A percentile compares a stretch with the other conserved stretches of the same genome.
These are phyloP conservation scores for Abortiporus biennis DNA, from an alignment of 1,284 basidiomycete species.

Conservation along the genomic window DNA sequence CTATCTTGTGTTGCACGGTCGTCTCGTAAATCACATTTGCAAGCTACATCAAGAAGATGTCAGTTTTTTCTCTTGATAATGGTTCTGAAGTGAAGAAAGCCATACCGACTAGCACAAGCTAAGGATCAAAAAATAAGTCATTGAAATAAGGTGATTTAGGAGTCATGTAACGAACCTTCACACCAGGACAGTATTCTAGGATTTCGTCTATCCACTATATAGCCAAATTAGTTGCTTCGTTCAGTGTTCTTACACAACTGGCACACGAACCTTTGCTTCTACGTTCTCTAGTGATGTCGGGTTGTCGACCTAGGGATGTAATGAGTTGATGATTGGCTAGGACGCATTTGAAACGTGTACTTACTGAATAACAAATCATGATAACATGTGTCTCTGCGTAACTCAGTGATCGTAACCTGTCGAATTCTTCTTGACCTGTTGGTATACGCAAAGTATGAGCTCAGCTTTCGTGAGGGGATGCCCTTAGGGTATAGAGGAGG, in stretches of 20 bases:
- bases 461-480: too few species aligned
- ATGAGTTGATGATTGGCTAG: conserved; percentile 79
- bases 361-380: conserved; percentile 89
- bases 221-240: conserved; percentile 4
- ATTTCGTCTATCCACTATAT: conserved; percentile 85
- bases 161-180: conserved; percentile 57
- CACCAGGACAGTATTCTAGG: conserved; percentile 86
- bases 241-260: neutral
- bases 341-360: conserved; percentile 18
- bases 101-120: conserved; percentile 87
- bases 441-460: conserved; percentile 14
- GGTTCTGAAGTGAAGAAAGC: too few species aligned
- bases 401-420: conserved; percentile 82
- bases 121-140: conserved; percentile 8
- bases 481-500: too few species aligned
- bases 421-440: conserved; percentile 93
- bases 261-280: conserved; percentile 71
- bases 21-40: conserved; percentile 93
- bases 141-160: conserved; percentile 1
- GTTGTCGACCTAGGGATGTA: conserved; percentile 80
- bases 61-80: too few species aligned
- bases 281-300: conserved; percentile 90
- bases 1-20: conserved; percentile 64
- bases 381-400: conserved; percentile 96
- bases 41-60: conserved; percentile 52